Percentiles rank a stretch among this genome's conserved stretches.
Conservation (phyloP, 106 monocot genomes). For the Dioscorea dumetorum region DNA sequence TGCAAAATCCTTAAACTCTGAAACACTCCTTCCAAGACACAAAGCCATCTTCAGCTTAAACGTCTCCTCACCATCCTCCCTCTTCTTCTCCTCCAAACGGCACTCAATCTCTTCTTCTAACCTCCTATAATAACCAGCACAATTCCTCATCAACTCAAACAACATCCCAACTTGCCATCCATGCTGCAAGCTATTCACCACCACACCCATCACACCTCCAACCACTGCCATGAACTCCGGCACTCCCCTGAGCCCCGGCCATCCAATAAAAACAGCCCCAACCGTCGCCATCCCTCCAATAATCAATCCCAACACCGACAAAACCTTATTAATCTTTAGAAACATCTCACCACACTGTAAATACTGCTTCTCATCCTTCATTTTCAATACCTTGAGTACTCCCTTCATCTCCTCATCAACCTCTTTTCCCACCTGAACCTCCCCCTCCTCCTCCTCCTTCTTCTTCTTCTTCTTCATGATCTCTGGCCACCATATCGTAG, state of each 20-base stretch:
- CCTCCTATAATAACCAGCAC: slow-evolving; percentile 45
- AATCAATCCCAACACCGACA: slow-evolving; percentile 52
- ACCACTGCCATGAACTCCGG: slow-evolving; percentile 23
- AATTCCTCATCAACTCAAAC: slow-evolving; percentile 69
- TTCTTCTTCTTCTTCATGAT: no score
- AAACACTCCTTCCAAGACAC: slow-evolving; percentile 57
- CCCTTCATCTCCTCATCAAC: slow-evolving; percentile 56
- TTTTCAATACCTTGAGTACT: slow-evolving; percentile 29
- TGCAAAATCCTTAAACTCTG: slow-evolving; percentile 38
- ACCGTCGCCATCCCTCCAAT: slow-evolving; percentile 45
- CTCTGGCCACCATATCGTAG: slow-evolving; percentile 75
- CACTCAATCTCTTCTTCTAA: slow-evolving; percentile 67
- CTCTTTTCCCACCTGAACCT: slow-evolving; percentile 25
- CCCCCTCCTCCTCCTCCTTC: no score
- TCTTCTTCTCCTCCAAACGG: slow-evolving; percentile 35
- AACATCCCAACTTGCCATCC: slow-evolving; percentile 88
- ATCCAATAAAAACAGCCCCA: slow-evolving; percentile 19
- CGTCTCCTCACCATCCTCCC: slow-evolving; percentile 59
- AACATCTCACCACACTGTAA: slow-evolving; percentile 26
- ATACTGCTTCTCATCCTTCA: slow-evolving; percentile 53
- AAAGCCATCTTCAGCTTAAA: slow-evolving; percentile 61
- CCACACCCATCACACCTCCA: slow-evolving; percentile 54
- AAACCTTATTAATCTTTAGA: slow-evolving; percentile 35
- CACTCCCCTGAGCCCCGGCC: slow-evolving; percentile 13
- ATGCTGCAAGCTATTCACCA: slow-evolving; percentile 64